These are phyloP conservation scores for Waltergamsia citrina DNA, from an alignment of 2,329 filamentous ascomycete species.

Conservation along the genomic window DNA sequence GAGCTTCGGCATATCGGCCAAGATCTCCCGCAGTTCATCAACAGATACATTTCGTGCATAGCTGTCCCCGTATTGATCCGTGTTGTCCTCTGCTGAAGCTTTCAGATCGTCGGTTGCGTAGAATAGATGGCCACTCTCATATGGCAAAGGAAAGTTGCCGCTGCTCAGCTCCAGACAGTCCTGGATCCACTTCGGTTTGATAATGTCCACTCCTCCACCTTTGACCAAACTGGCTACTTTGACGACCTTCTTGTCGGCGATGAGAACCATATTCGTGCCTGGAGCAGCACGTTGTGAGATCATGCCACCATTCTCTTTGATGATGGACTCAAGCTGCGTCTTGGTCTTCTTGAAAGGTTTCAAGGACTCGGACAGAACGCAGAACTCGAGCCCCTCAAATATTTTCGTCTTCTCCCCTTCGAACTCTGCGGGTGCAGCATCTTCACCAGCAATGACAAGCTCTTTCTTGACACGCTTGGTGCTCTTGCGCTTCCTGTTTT, in stretches of 20 bases:
- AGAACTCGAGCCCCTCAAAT: conserved; percentile 73
- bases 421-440: conserved; percentile 32
- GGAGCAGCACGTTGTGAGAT: conserved; percentile 66
- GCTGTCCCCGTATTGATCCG: conserved; percentile 75
- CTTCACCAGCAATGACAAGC: conserved; percentile 62
- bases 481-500: conserved; percentile 47
- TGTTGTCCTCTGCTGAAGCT: conserved; percentile 46
- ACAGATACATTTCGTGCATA: conserved; percentile 61
- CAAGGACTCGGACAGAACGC: conserved; percentile 68
- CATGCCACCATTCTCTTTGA: conserved; percentile 75
- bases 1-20: conserved; percentile 41
- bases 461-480: conserved; percentile 59
- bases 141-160: conserved; percentile 53
- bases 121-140: conserved; percentile 59
- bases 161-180: conserved; percentile 61
- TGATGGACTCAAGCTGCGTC: conserved; percentile 65
- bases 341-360: conserved; percentile 67
- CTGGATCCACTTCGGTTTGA: conserved; percentile 73
- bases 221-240: conserved; percentile 81
- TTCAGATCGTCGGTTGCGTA: conserved; percentile 50
- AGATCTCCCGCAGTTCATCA: conserved; percentile 49
- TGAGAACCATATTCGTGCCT: conserved; percentile 53
- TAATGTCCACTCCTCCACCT: conserved; percentile 57
- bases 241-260: conserved; percentile 73
- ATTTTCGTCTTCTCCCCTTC: conserved; percentile 50